phyloP scores from a whole-genome alignment of 208 protist species.

The Leishmania major region DNA sequence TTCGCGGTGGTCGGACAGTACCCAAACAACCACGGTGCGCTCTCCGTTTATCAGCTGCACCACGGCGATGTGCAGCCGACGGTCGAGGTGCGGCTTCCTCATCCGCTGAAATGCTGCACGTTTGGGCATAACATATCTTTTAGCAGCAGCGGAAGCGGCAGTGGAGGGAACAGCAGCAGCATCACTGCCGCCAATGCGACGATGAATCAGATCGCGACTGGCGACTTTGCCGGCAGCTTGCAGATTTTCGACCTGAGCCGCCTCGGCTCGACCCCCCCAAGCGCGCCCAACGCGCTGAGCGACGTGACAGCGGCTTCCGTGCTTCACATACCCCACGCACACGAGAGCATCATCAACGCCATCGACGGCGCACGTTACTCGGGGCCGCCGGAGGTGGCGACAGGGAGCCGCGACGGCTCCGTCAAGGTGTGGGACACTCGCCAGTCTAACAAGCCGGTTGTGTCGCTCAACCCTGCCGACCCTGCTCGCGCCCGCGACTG shows the following conservation, averaged over 20 bases:
- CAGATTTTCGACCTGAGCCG: slow-evolving; percentile 81
- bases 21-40: slow-evolving; percentile 85
- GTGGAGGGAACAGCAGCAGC: background rate
- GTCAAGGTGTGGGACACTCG: slow-evolving; percentile 94
- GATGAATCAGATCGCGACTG: slow-evolving; percentile 45
- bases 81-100: slow-evolving; percentile 52
- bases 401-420: slow-evolving; percentile 86
- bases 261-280: slow-evolving; percentile 16
- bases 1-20: slow-evolving; percentile 86
- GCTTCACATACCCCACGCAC: slow-evolving; percentile 80
- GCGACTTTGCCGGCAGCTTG: slow-evolving; percentile 90
- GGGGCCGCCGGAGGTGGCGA: slow-evolving; percentile 91
- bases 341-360: slow-evolving; percentile 93
- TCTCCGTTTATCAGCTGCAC: slow-evolving; percentile 81
- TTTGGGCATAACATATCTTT: slow-evolving; percentile 69
- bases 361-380: slow-evolving; percentile 90
- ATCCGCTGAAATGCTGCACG: slow-evolving; percentile 92
- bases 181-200: background rate
- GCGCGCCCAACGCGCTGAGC: slow-evolving; percentile 24
- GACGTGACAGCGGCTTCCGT: slow-evolving; percentile 37
- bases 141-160: slow-evolving; percentile 19
- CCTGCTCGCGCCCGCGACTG: slow-evolving; percentile 79
- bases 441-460: slow-evolving; percentile 83
- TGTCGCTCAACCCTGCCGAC: slow-evolving; percentile 79
- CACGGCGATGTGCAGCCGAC: slow-evolving; percentile 73